Conservation (phyloP, 805 yeast species). For the Barnettozyma botsteinii region DNA sequence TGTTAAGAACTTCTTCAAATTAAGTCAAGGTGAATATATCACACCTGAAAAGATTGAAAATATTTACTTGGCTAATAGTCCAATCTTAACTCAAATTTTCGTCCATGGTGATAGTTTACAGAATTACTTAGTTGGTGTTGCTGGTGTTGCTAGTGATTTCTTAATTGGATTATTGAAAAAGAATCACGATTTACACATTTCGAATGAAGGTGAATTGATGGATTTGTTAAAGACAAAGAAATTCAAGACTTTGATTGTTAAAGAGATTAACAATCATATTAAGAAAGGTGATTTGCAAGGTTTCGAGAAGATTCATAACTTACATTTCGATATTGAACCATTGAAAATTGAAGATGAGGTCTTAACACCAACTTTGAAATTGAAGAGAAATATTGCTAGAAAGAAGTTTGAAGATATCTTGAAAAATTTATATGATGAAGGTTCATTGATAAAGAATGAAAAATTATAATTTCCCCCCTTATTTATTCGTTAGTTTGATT, state of each 20-base stretch:
- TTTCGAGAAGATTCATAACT: slow-evolving; percentile 56
- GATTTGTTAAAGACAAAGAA: slow-evolving; percentile 15
- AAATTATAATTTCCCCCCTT: slow-evolving; percentile 21
- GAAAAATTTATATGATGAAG: slow-evolving; percentile 44
- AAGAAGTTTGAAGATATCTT: slow-evolving; percentile 37
- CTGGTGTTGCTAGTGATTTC: slow-evolving; percentile 49
- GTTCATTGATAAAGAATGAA: slow-evolving; percentile 30
- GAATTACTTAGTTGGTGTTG: slow-evolving; percentile 54
- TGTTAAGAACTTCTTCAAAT: slow-evolving; percentile 71
- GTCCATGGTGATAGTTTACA: slow-evolving; percentile 60
- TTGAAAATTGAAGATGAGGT: slow-evolving; percentile 53
- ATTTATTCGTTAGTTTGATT: no score
- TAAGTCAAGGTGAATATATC: slow-evolving; percentile 59
- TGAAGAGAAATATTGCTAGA: slow-evolving; percentile 46
- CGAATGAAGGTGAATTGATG: slow-evolving; percentile 11
- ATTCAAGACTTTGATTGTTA: slow-evolving; percentile 16
- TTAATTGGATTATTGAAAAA: slow-evolving; percentile 13
- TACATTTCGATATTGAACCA: slow-evolving; percentile 51
- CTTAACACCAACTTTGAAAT: slow-evolving; percentile 62
- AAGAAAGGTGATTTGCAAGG: slow-evolving; percentile 41
- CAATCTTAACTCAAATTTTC: slow-evolving; percentile 48
- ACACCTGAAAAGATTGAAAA: slow-evolving; percentile 75
- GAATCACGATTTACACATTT: slow-evolving; percentile 11
- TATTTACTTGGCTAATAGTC: slow-evolving; percentile 46
- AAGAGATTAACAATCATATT: slow-evolving; percentile 19